Conservation (phyloP, 805 yeast species). For the Lipomyces oligophaga region DNA sequence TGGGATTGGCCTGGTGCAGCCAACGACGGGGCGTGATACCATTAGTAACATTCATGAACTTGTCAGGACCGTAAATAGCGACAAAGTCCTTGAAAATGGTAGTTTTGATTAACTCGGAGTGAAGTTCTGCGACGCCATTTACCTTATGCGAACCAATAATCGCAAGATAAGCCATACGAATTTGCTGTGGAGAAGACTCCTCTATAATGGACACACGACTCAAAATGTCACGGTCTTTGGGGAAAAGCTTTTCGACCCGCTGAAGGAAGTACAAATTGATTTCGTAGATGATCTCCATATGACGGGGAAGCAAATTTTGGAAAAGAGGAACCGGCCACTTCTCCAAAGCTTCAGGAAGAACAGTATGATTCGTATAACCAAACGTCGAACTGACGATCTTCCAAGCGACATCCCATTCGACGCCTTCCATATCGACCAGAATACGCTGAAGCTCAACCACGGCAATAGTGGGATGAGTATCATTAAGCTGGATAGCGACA, state of each 20-base stretch:
- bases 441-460: constrained; percentile 85
- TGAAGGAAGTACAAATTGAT: constrained; percentile 77
- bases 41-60: constrained; percentile 87
- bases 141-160: constrained; percentile 89
- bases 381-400: constrained; percentile 70
- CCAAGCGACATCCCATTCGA: constrained; percentile 86
- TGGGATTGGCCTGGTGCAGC: constrained; percentile 91
- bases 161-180: constrained; percentile 89
- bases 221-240: constrained; percentile 63
- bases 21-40: constrained; percentile 97
- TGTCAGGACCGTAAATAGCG: constrained; percentile 70
- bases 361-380: constrained; percentile 93
- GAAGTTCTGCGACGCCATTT: constrained; percentile 94
- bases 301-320: constrained; percentile 80
- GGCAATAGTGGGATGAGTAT: constrained; percentile 91
- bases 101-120: constrained; percentile 83
- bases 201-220: constrained; percentile 77
- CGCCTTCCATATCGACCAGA: constrained; percentile 74
- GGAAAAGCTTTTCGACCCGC: constrained; percentile 69
- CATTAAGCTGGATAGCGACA: constrained; percentile 89
- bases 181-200: constrained; percentile 74
- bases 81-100: constrained; percentile 91
- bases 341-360: constrained; percentile 90
- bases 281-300: constrained; percentile 82
- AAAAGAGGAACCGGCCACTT: constrained; percentile 89